These are phyloP conservation scores for Globisporangium carolinianum DNA, from an alignment of 352 stramenopile species.

Conservation along the genomic window DNA sequence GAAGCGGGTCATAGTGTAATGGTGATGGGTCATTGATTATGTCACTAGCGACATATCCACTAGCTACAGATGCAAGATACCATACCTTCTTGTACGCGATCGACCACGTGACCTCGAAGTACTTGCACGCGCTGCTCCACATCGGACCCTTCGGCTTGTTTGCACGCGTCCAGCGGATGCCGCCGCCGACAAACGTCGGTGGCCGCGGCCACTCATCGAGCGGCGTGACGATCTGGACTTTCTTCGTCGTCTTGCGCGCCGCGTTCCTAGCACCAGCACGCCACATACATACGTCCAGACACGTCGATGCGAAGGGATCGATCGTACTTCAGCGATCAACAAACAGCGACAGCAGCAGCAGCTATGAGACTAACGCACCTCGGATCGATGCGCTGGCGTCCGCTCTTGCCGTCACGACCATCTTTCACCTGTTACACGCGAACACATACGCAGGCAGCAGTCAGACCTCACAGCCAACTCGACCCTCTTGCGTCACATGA, in stretches of 20 bases:
- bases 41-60: not conserved
- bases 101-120: constrained; percentile 83
- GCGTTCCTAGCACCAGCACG: constrained; percentile 26
- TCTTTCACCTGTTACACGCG: constrained; percentile 37
- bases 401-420: constrained; percentile 28
- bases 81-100: constrained; percentile 84
- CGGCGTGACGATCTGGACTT: constrained; percentile 66
- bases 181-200: constrained; percentile 78
- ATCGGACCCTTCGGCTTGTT: constrained; percentile 59
- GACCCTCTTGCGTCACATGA: not conserved
- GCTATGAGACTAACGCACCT: constrained; percentile 19
- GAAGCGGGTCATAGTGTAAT: too few species aligned
- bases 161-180: constrained; percentile 78
- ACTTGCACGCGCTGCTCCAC: constrained; percentile 70
- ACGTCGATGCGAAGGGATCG: not conserved
- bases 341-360: not conserved
- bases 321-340: not conserved
- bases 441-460: not conserved
- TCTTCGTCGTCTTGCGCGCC: constrained; percentile 59
- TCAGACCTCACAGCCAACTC: not conserved
- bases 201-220: constrained; percentile 82
- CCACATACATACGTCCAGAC: constrained; percentile 4
- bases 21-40: too few species aligned
- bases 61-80: not conserved
- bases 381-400: constrained; percentile 46